Evolutionary conservation across 2,329 filamentous ascomycete genomes (phyloP).

Genomic region (Teratosphaeria gauchensis): DNA sequence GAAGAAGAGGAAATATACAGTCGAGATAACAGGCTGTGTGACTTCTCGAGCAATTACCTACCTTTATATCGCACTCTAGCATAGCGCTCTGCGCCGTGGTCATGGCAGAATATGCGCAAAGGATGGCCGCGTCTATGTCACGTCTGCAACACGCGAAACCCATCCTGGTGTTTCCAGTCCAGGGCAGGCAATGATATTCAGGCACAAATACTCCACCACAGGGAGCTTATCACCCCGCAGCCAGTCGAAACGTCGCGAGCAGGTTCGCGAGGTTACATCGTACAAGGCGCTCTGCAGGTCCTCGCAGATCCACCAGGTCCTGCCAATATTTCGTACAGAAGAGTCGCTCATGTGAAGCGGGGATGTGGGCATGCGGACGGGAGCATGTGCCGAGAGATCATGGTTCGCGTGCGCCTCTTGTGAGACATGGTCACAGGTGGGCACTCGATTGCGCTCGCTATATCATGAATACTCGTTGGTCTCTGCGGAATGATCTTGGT

Average conservation of each 20-base stretch:
- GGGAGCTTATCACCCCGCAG: neutral
- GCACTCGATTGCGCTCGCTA: too few relatives aligned
- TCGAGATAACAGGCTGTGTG: neutral
- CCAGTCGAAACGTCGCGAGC: neutral
- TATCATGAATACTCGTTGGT: too few relatives aligned
- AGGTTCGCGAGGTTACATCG: neutral
- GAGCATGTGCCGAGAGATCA: neutral
- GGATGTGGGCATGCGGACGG: neutral
- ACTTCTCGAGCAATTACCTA: neutral
- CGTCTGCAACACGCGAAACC: neutral
- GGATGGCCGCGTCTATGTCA: neutral
- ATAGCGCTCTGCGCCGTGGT: neutral
- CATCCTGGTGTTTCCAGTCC: neutral
- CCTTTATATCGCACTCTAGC: neutral
- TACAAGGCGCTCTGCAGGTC: neutral
- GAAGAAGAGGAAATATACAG: neutral
- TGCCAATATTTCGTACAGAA: neutral
- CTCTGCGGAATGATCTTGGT: too few relatives aligned
- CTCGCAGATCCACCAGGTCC: neutral
- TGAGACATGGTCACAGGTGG: too few relatives aligned
- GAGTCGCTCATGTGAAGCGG: neutral
- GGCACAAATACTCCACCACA: neutral
- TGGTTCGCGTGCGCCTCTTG: neutral
- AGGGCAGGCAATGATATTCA: neutral
- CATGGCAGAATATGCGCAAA: neutral